Percentiles rank a stretch among this genome's conserved stretches.
Conservation (phyloP, 768 basidiomycete species). For the Collybia sordida region DNA sequence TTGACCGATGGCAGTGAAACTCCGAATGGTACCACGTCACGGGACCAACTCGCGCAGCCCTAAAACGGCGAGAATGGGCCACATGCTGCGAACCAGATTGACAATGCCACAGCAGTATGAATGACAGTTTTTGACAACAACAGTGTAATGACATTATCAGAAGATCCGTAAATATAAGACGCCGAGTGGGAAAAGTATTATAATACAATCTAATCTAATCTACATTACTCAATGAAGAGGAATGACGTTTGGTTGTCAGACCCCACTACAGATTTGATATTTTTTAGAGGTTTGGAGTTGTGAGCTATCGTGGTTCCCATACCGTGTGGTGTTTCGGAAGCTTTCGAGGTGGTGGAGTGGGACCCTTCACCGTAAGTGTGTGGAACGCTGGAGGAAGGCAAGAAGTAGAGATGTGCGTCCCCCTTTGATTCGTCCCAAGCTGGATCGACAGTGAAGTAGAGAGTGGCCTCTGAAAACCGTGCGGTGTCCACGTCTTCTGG, state of each 20-base stretch:
- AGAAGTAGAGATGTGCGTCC: conserved; percentile 9
- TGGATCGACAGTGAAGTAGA: conserved; percentile 17
- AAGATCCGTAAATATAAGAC: background rate
- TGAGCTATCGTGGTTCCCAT: background rate
- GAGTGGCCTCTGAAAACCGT: conserved; percentile 1
- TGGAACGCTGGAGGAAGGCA: conserved; percentile 3
- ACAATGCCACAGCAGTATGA: background rate
- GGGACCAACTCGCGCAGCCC: no score
- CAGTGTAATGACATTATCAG: background rate
- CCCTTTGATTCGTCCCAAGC: conserved; percentile 14
- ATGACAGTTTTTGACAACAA: background rate
- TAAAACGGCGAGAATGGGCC: no score
- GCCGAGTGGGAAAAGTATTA: background rate
- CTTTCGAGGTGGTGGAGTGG: background rate
- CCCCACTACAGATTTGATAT: background rate
- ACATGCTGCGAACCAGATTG: background rate
- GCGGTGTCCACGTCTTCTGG: background rate
- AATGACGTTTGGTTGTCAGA: conserved; percentile 11
- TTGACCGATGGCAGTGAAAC: no score
- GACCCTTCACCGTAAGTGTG: background rate
- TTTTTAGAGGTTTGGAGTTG: background rate
- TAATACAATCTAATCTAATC: background rate
- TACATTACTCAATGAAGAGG: conserved; percentile 7
- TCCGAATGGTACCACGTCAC: no score
- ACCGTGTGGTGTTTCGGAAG: background rate